These are phyloP conservation scores for Metarhizium anisopliae DNA, from an alignment of 2,329 filamentous ascomycete species.

Conservation along the genomic window DNA sequence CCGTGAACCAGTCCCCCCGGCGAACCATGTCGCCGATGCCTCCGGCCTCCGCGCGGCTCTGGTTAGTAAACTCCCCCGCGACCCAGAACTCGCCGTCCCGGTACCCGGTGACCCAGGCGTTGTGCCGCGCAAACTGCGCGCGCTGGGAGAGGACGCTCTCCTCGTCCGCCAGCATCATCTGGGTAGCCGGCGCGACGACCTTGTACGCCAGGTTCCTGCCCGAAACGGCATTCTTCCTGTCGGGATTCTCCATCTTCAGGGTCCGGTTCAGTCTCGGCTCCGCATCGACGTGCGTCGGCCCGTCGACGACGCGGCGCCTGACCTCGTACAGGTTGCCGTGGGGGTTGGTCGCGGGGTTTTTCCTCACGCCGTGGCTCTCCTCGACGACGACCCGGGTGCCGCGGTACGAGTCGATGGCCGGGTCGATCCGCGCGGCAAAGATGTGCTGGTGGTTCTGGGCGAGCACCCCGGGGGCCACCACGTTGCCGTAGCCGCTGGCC, in stretches of 20 bases:
- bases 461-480: slow-evolving; percentile 55
- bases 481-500: slow-evolving; percentile 44
- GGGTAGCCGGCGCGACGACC: slow-evolving; percentile 34
- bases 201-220: slow-evolving; percentile 43
- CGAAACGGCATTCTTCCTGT: slow-evolving; percentile 35
- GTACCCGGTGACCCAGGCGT: slow-evolving; percentile 40
- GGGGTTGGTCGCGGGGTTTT: slow-evolving; percentile 46
- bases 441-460: slow-evolving; percentile 66
- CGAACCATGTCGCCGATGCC: slow-evolving; percentile 38
- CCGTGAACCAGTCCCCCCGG: slow-evolving; percentile 36
- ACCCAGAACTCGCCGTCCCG: slow-evolving; percentile 41
- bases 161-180: slow-evolving; percentile 37
- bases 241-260: slow-evolving; percentile 39
- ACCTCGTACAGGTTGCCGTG: slow-evolving; percentile 53
- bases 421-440: slow-evolving; percentile 57
- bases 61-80: slow-evolving; percentile 42
- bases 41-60: slow-evolving; percentile 30
- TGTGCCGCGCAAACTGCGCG: slow-evolving; percentile 36
- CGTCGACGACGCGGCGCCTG: slow-evolving; percentile 35
- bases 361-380: slow-evolving; percentile 25
- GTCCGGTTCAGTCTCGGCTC: slow-evolving; percentile 42
- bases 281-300: slow-evolving; percentile 40
- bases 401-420: slow-evolving; percentile 44
- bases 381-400: slow-evolving; percentile 40
- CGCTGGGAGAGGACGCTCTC: slow-evolving; percentile 32